Evolutionary conservation across 306 rosid genomes (phyloP).

Genomic region (Citrullus colocynthis): DNA sequence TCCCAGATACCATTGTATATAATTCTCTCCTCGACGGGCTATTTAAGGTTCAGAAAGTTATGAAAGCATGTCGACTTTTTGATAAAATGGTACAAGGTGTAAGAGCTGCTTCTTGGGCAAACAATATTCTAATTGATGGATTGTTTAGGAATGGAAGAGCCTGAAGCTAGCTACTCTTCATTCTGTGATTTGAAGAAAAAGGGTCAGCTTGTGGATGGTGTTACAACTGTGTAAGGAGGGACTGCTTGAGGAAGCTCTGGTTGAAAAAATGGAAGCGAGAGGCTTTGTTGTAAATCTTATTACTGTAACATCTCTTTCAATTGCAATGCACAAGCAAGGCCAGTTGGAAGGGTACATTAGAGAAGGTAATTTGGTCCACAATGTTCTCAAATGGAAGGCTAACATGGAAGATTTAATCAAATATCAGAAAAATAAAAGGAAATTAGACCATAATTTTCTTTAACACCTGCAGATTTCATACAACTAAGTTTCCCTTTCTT

Average conservation of each 20-base stretch:
- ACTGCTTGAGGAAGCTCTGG: constrained; percentile 61
- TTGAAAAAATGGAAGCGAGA: constrained; percentile 86
- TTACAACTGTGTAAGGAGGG: constrained; percentile 77
- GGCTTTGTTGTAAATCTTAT: constrained; percentile 71
- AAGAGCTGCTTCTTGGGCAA: constrained; percentile 53
- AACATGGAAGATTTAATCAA: constrained; percentile 72
- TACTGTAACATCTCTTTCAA: constrained; percentile 57
- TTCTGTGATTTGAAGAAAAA: constrained; percentile 81
- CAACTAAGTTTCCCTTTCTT: no score
- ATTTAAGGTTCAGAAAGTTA: constrained; percentile 56
- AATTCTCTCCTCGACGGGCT: constrained; percentile 62
- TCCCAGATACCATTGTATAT: constrained; percentile 41
- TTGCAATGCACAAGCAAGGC: constrained; percentile 50
- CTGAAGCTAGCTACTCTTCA: constrained; percentile 54
- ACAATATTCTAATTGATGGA: constrained; percentile 71
- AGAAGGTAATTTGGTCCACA: constrained; percentile 50
- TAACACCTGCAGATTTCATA: no score
- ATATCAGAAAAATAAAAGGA: constrained; percentile 32
- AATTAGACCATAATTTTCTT: constrained; percentile 9
- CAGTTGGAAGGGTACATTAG: constrained; percentile 73
- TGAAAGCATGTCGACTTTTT: constrained; percentile 58
- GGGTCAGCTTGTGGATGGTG: constrained; percentile 69
- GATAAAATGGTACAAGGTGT: constrained; percentile 84
- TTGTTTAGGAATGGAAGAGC: constrained; percentile 65
- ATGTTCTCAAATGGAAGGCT: constrained; percentile 62